Evolutionary conservation across 768 basidiomycete species (phyloP), one percentile per base, ranked within the genome.

Genomic region (Gymnopilus dilepis): DNA sequence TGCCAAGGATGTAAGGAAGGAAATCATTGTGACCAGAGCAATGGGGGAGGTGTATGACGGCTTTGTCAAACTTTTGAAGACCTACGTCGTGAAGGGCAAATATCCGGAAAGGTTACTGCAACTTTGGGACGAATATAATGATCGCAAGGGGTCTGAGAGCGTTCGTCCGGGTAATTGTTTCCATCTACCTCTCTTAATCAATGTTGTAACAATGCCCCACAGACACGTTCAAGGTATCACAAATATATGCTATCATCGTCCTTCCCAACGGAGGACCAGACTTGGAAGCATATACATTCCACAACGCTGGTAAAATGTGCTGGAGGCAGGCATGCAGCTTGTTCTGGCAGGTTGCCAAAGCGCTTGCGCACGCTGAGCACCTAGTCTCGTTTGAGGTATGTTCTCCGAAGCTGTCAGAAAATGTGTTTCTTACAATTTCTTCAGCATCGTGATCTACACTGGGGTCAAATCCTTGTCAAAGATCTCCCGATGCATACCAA

Each of bases 381-480:
- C 76, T 89, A 51, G 87, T 90, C 13, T 81, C 85, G 12, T 99
- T 99, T 59, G 97, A 99, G 86, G 97, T 97, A 64, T 58, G 84
- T 67, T 9, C 42, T 40, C 2, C 37, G 8, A 1, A 52, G 7
- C 6, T 28, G 28, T 28, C 21, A 5, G 22, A 48, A 17, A 43
- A 28, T 33, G 26, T 21, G 40, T 21, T 15, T 56, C 60, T 53
- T 54, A 17, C 22, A 1, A 40, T n/a, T 40, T 41, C 11, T 47
- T 22, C 55, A 99, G 97, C 97, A 99, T 75, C 94, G 97, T 31
- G 97, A 99, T 74, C 85, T 99, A n/a, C 97, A 99, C 69, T 94
- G 94, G 86, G 97, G 97, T 21, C 97, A 99, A 73, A 91, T 99
- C 52, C 82, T 99, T 7, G 86, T 99, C 50, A 88, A 88, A 69